Base-by-base conservation (phyloP, 805 yeast species). In the Saccharomycopsis olivae region DNA sequence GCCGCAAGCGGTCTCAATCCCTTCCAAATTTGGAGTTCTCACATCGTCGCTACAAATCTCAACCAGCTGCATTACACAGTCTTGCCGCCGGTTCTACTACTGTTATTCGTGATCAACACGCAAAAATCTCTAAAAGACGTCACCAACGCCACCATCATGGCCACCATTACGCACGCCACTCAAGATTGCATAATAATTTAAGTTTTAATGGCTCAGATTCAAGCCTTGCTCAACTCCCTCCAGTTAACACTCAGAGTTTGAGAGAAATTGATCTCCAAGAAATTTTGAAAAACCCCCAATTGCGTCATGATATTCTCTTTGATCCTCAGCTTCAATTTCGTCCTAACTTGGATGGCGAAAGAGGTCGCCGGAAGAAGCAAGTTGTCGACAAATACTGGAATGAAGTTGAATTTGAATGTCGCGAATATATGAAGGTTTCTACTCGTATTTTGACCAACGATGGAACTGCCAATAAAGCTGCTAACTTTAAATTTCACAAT, bases 291-390 rank as follows among this genome's bases (percentile, higher is more conserved):
- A 88, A 88, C 59, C 95, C 95, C 3, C 95, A 86, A 57, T 65
- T 88, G 41, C 72, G 97, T 48, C 97, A 88, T 58, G 97, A 89
- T 57, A 84, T 89, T 39, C 68, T 86, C 11, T 88, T 88, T 55
- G 96, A 88, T 61, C 94, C 96, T 14, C 84, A 83, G 53, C 65
- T 88, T 44, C 95, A 87, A 62, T 85, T 88, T 58, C 72, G 96
- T 56, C 94, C 94, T 21, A 84, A 85, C 53, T 64, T 87, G 49
- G 95, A 84, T 56, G 94, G 95, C 38, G 96, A 88, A 60, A 66
- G 95, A 38, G 95, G 94, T 20, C 69, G 76, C 44, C 69, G 87
- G 40, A 85, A 87, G 68, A 78, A 75, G 59, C 58, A 69, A 42
- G 66, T 79, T 33, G 79, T 86, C 36, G 94, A 85, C 54, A 76